Conservation (phyloP, 1,284 basidiomycete species). For the Tilletia caries region DNA sequence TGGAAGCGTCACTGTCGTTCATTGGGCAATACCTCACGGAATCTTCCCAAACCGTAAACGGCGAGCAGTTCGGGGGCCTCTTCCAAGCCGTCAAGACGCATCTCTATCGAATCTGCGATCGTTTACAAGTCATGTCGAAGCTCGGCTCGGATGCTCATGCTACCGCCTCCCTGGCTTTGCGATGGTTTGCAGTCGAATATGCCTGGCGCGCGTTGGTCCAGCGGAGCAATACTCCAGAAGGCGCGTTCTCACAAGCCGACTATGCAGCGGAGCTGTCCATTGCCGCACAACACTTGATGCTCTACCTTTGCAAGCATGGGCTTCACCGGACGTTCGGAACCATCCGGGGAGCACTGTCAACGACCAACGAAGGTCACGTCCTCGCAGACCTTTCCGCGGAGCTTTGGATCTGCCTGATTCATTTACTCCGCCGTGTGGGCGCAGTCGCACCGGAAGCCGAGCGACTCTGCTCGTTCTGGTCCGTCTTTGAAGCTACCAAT, state of each 20-base stretch:
- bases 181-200: constrained; percentile 10
- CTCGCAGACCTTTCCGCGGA: constrained; percentile 62
- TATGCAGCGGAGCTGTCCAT: not conserved
- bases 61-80: not conserved
- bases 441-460: constrained; percentile 14
- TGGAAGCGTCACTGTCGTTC: not conserved
- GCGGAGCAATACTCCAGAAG: not conserved
- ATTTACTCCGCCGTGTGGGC: constrained; percentile 55
- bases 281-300: constrained; percentile 29
- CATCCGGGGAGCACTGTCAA: not conserved
- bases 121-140: not conserved
- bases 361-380: constrained; percentile 3
- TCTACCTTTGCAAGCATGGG: constrained; percentile 36
- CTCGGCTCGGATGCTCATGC: constrained; percentile 10
- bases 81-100: not conserved
- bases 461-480: constrained; percentile 28
- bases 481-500: constrained; percentile 32
- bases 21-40: not conserved
- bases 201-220: not conserved
- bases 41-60: not conserved
- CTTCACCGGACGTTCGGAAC: constrained; percentile 30
- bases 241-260: not conserved
- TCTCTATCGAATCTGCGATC: not conserved
- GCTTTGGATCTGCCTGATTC: constrained; percentile 73
- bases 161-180: not conserved